Evolutionary conservation across 495 filamentous ascomycete species (phyloP).

Genomic region (Massariosphaeria phaeospora): DNA sequence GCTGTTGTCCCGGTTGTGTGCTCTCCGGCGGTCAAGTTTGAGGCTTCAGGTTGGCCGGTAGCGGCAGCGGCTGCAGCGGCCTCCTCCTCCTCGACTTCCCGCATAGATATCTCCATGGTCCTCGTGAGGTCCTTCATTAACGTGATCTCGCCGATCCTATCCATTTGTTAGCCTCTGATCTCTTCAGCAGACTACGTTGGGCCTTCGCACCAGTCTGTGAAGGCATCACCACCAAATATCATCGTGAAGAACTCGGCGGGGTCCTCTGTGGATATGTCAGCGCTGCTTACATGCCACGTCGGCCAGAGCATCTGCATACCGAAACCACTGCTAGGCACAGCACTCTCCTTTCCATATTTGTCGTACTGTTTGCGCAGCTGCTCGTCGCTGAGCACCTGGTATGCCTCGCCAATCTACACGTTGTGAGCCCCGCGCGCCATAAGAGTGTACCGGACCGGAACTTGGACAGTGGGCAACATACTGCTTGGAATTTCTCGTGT

Average conservation of each 20-base stretch:
- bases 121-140: constrained; percentile 47
- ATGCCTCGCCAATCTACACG: constrained; percentile 82
- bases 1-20: too few species aligned
- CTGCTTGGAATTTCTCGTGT: constrained; percentile 83
- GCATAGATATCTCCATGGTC: constrained; percentile 45
- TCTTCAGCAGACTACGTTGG: neutral
- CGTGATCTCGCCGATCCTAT: constrained; percentile 45
- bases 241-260: constrained; percentile 97
- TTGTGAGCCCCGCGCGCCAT: constrained; percentile 8
- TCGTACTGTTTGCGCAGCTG: constrained; percentile 89
- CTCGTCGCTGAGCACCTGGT: constrained; percentile 87
- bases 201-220: constrained; percentile 53
- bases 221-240: constrained; percentile 97
- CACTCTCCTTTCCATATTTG: constrained; percentile 90
- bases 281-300: neutral
- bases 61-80: constrained; percentile 18
- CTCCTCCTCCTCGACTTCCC: constrained; percentile 41
- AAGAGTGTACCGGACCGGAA: neutral
- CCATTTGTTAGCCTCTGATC: constrained; percentile 10
- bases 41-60: constrained; percentile 12
- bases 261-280: constrained; percentile 57
- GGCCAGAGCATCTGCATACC: constrained; percentile 45
- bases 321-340: constrained; percentile 83
- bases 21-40: constrained; percentile 21
- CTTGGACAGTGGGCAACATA: constrained; percentile 37